Evolutionary conservation across 2,329 filamentous ascomycete species (phyloP), one percentile per base, ranked within the genome.

Genomic region (Exophiala xenobiotica): DNA sequence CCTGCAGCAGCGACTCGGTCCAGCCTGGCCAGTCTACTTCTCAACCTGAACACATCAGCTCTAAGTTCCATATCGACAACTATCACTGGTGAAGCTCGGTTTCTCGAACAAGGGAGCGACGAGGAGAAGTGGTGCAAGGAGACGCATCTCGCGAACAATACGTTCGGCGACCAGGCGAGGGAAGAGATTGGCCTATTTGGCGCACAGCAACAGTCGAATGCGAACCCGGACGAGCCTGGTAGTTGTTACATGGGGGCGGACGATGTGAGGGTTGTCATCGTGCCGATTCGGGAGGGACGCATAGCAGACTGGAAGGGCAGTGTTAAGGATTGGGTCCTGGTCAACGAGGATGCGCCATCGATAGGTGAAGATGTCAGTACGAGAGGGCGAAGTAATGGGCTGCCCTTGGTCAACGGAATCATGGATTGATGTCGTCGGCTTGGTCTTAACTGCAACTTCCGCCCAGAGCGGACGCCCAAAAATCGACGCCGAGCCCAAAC

Each of bases 251-350:
- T 95, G 35, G 86, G 86, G 29, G 88, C 86, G 2, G 87, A 90
- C 64, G 87, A 93, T 67, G 90, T 95, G 1, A 79, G 87, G 42
- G 91, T 96, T 5, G 89, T 97, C 26, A 81, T 92, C 4, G 93
- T 97, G 6, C 82, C 80, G 62, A 89, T 97, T 61, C 81, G 79
- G 63, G 88, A 91, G 66, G 90, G 93, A 42, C 80, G 90, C 64
- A 95, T 95, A 63, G 90, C 88, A 59, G 93, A 96, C 68, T 96
- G 88, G 87, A 96, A 96, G 74, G 92, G 93, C n/a, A 82, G 84
- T 11, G 90, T 97, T 3, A 82, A 87, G 63, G 92, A 97, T 67
- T 97, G 83, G 82, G 57, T 64, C 22, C 58, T 77, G 51, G 66
- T 74, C 23, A 62, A 66, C 26, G 67, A 64, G 23, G 63, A 64